Evolutionary conservation across 1,284 basidiomycete genomes (phyloP).

Genomic region (Xerocomus minutiporus): DNA sequence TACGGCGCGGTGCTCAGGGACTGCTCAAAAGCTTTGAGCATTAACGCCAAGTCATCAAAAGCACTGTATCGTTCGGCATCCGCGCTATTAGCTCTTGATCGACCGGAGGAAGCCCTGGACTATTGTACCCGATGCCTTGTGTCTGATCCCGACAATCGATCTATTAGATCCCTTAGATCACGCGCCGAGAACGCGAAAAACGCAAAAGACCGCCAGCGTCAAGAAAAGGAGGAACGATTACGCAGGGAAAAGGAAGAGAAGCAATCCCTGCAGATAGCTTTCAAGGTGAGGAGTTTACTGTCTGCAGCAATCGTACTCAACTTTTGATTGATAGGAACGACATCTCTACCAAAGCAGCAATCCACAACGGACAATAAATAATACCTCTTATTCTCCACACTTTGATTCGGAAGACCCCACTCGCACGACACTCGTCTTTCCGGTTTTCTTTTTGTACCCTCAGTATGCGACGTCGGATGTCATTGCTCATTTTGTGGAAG

Average conservation of each 20-base stretch:
- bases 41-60: constrained; percentile 68
- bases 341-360: constrained; percentile 58
- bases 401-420: constrained; percentile 61
- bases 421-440: constrained; percentile 65
- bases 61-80: constrained; percentile 80
- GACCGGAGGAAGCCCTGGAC: constrained; percentile 76
- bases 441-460: constrained; percentile 92
- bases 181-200: constrained; percentile 44
- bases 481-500: constrained; percentile 82
- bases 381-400: constrained; percentile 50
- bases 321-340: constrained; percentile 47
- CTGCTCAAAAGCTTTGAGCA: constrained; percentile 66
- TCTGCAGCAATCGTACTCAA: constrained; percentile 1
- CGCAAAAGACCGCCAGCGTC: constrained; percentile 48
- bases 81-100: constrained; percentile 69
- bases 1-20: constrained; percentile 82
- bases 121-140: constrained; percentile 65
- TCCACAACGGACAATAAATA: constrained; percentile 51
- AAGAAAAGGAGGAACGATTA: constrained; percentile 46
- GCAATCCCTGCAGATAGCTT: constrained; percentile 49
- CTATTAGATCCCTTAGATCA: constrained; percentile 45
- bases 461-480: constrained; percentile 86
- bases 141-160: constrained; percentile 55
- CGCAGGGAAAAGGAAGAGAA: constrained; percentile 46
- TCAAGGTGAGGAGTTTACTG: constrained; percentile 47